Conservation (phyloP, 2,329 filamentous ascomycete genomes). For the Anthostomella pinea region DNA sequence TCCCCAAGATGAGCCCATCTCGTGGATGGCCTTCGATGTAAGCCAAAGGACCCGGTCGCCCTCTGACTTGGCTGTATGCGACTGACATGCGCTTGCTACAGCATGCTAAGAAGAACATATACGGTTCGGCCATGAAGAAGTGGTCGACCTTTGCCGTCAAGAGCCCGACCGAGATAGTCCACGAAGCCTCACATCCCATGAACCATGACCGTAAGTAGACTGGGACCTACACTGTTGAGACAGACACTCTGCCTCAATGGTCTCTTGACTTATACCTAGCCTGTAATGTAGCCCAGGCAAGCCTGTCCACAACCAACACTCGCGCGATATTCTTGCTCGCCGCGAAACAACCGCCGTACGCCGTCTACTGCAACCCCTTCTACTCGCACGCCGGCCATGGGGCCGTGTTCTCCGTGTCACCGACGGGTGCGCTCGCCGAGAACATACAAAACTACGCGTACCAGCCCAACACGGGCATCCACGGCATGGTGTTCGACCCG, state of each 20-base stretch:
- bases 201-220: slow-evolving; percentile 65
- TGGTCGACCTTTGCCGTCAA: slow-evolving; percentile 81
- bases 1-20: slow-evolving; percentile 80
- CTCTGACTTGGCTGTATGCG: slow-evolving; percentile 1
- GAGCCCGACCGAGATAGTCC: slow-evolving; percentile 71
- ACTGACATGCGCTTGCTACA: slow-evolving; percentile 36
- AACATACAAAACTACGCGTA: slow-evolving; percentile 74
- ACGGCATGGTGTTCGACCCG: slow-evolving; percentile 79
- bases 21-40: slow-evolving; percentile 90
- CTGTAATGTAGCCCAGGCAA: slow-evolving; percentile 56
- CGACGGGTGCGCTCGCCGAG: slow-evolving; percentile 54
- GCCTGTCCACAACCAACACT: slow-evolving; percentile 71
- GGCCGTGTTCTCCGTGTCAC: slow-evolving; percentile 67
- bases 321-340: slow-evolving; percentile 87
- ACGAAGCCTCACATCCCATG: slow-evolving; percentile 72
- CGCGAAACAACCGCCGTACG: slow-evolving; percentile 72
- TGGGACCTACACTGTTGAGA: background rate
- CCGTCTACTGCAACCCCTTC: slow-evolving; percentile 87
- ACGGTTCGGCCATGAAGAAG: slow-evolving; percentile 90
- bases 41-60: slow-evolving; percentile 33
- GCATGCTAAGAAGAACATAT: slow-evolving; percentile 80
- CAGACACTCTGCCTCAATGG: background rate
- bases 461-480: slow-evolving; percentile 67
- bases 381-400: slow-evolving; percentile 82
- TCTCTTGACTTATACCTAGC: slow-evolving; percentile 9